A percentile compares a stretch with the other conserved stretches of the same genome.
These are phyloP conservation scores for Mrakia hoshinonis DNA, from an alignment of 768 basidiomycete genomes.

Conservation along the genomic window DNA sequence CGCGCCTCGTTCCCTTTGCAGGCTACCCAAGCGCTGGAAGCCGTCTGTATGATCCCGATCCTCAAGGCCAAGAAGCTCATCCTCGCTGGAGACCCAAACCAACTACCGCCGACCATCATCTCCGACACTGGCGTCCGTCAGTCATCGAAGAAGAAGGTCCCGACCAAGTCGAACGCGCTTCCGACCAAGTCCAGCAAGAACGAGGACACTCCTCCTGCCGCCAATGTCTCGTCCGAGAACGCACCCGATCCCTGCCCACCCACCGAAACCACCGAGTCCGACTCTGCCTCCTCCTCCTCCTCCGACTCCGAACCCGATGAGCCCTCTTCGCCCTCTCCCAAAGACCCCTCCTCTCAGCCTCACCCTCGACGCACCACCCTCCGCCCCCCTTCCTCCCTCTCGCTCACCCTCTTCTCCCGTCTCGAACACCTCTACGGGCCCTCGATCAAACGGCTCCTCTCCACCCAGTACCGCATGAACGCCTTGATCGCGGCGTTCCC, in stretches of 20 bases:
- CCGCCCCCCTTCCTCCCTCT: constrained; percentile 61
- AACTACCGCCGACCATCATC: constrained; percentile 86
- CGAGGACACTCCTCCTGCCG: too few relatives aligned
- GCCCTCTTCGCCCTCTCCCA: background rate
- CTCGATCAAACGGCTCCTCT: constrained; percentile 73
- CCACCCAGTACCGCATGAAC: constrained; percentile 87
- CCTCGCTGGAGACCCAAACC: constrained; percentile 31
- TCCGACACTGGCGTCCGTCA: constrained; percentile 42
- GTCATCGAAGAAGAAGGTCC: constrained; percentile 30
- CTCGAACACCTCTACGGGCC: constrained; percentile 80
- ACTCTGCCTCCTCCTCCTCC: background rate
- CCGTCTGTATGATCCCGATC: constrained; percentile 73
- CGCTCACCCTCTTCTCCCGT: constrained; percentile 84
- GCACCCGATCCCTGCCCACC: too few relatives aligned
- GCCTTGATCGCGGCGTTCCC: constrained; percentile 75
- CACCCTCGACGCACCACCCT: constrained; percentile 36
- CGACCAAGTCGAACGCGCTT: too few relatives aligned
- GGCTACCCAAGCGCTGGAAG: constrained; percentile 92
- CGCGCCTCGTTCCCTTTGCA: background rate
- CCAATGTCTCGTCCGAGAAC: too few relatives aligned
- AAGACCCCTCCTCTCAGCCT: background rate
- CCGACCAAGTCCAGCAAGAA: too few relatives aligned
- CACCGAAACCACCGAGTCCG: background rate
- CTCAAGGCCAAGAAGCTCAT: constrained; percentile 70
- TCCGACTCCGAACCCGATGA: background rate